A percentile compares a stretch with the other conserved stretches of the same genome.
Evolutionary conservation across 2,329 filamentous ascomycete genomes (phyloP).

Genomic region (Xylaria sp.): DNA sequence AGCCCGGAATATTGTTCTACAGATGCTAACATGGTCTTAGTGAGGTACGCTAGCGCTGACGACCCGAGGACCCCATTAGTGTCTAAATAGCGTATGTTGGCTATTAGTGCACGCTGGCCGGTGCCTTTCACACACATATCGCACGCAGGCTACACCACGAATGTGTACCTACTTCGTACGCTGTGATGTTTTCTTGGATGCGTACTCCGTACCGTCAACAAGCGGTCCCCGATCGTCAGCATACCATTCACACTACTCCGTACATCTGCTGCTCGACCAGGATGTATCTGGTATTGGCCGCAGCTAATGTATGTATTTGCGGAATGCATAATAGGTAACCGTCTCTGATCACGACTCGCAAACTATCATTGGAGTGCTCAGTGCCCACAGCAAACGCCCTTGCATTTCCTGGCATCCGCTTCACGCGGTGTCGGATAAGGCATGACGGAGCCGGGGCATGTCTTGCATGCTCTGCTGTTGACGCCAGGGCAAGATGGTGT

Average conservation of each 20-base stretch:
- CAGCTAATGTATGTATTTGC: not conserved
- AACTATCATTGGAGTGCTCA: conserved; percentile 2
- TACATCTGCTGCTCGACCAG: too few species aligned
- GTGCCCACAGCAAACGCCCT: conserved; percentile 1
- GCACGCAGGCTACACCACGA: not conserved
- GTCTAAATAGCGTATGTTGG: not conserved
- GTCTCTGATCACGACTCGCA: not conserved
- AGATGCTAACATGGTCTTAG: not conserved
- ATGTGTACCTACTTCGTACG: not conserved
- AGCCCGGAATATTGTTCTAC: too few species aligned
- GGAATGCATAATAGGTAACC: not conserved
- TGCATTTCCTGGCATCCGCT: conserved; percentile 7
- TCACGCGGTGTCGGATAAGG: conserved; percentile 15
- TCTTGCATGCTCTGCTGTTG: conserved; percentile 11
- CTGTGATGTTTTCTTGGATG: not conserved
- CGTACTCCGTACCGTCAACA: not conserved
- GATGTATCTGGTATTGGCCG: not conserved
- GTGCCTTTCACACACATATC: not conserved
- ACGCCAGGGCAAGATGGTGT: conserved; percentile 10
- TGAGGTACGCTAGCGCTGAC: not conserved
- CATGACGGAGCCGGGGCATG: conserved; percentile 13
- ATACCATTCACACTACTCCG: not conserved
- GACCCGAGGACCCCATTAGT: not conserved
- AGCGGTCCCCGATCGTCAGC: not conserved
- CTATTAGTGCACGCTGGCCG: not conserved